These are phyloP conservation scores for Arctium minus DNA, from an alignment of 129 eudicot species.

Conservation along the genomic window DNA sequence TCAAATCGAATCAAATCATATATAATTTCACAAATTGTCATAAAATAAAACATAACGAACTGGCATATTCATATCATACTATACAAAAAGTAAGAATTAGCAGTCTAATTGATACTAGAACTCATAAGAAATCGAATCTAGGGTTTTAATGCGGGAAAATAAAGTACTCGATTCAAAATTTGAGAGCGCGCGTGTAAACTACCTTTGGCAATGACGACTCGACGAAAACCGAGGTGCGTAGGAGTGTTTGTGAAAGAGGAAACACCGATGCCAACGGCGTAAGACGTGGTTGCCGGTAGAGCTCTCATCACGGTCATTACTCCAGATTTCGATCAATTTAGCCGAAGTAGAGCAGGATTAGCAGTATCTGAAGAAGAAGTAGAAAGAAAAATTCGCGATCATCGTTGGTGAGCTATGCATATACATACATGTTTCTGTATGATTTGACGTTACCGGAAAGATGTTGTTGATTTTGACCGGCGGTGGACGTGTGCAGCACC, in stretches of 20 bases:
- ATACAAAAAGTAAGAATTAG: background rate
- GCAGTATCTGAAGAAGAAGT: conserved; percentile 1
- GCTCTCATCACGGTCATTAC: conserved; percentile 20
- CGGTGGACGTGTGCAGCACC: conserved; percentile 13
- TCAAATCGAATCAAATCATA: background rate
- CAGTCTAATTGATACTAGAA: background rate
- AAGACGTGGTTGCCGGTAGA: conserved; percentile 35
- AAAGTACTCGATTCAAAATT: background rate
- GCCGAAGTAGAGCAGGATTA: background rate
- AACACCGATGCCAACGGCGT: conserved; percentile 29
- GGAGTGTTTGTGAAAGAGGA: conserved; percentile 19
- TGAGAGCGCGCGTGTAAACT: background rate
- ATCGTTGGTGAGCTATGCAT: conserved; percentile 16
- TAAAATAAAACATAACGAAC: background rate
- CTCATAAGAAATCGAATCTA: background rate
- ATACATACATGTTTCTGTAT: conserved; percentile 8
- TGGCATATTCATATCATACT: background rate
- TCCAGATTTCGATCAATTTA: background rate
- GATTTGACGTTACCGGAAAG: conserved; percentile 31
- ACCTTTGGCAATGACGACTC: conserved; percentile 18
- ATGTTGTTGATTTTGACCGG: background rate
- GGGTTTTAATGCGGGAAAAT: background rate
- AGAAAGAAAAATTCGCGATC: background rate
- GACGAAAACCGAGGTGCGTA: conserved; percentile 15
- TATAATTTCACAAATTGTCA: background rate